Evolutionary conservation across 345 rosid genomes (phyloP), one percentile per base, ranked within the genome.

Genomic region (Euphorbia lathyris): DNA sequence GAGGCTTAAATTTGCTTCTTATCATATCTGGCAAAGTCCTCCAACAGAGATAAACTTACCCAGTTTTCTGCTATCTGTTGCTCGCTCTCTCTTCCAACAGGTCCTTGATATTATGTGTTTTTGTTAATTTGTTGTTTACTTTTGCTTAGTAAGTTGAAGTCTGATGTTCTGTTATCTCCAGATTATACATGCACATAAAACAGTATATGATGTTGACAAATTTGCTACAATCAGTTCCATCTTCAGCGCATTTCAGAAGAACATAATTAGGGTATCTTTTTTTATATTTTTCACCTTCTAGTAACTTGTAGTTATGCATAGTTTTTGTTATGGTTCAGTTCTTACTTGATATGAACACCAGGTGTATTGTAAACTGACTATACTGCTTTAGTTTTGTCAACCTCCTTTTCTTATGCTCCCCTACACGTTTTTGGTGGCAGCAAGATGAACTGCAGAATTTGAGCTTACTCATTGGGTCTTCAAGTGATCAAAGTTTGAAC

Each of bases 141-240:
- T 60, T 38, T n/a, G 8, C 52, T 11, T 11, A 9, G 61, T 11
- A 13, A 26, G 51, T 27, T 57, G 9, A 52, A 25, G 12, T n/a
- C 59, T 83, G 27, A 67, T 72, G 19, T 67, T 69, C 20, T 66
- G 50, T 71, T 67, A n/a, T 69, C 76, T 77, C 68, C 84, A 94
- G 97, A 88, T 94, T 23, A 76, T 94, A 58, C 80, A 76, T 80
- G 81, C 90, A 32, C 95, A 94, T 78, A 65, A 78, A 66, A 86
- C 85, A 73, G 83, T 88, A 48, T 94, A 83, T 81, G 84, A 80
- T 68, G 81, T 82, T 58, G 90, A 81, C 53, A 81, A 63, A 17
- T 91, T 88, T 76, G 80, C 73, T 68, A 79, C 65, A 64, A 86
- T 94, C 75, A 81, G 78, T 78, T 78, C 86, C 64, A 79, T 81